Conservation (phyloP, 2,329 filamentous ascomycete genomes). For the Fusarium chuoi region DNA sequence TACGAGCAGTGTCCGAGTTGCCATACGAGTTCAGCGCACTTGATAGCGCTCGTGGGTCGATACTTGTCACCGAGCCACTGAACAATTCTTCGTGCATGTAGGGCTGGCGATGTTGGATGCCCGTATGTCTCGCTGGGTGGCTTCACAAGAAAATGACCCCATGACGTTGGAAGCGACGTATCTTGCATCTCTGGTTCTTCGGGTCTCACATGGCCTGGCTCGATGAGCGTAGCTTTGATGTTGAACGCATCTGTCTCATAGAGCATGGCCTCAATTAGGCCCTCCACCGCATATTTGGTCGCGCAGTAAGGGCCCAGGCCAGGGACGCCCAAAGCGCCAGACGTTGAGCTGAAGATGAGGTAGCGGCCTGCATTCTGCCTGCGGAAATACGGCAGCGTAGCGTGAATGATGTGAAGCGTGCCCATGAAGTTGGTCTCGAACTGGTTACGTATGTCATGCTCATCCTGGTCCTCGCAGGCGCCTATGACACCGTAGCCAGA, state of each 20-base stretch:
- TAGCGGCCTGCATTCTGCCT: constrained; percentile 81
- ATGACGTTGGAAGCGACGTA: constrained; percentile 74
- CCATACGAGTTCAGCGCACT: constrained; percentile 94
- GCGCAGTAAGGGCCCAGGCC: constrained; percentile 95
- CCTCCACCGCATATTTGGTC: constrained; percentile 96
- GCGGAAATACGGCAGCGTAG: constrained; percentile 88
- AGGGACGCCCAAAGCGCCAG: constrained; percentile 91
- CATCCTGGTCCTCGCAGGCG: constrained; percentile 95
- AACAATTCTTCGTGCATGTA: constrained; percentile 90
- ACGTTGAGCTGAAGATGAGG: constrained; percentile 93
- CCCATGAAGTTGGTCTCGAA: constrained; percentile 99
- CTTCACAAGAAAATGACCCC: constrained; percentile 93
- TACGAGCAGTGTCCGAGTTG: constrained; percentile 95
- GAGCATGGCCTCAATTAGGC: constrained; percentile 93
- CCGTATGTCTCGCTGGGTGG: constrained; percentile 84
- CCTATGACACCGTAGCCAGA: constrained; percentile 96
- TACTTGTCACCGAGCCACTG: constrained; percentile 95
- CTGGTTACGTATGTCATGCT: constrained; percentile 92
- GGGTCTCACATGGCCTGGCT: constrained; percentile 86
- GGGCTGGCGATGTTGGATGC: constrained; percentile 79
- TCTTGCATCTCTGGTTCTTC: constrained; percentile 75
- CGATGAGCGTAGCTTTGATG: constrained; percentile 92
- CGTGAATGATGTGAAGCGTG: constrained; percentile 90
- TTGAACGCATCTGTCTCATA: constrained; percentile 94
- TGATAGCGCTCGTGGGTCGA: constrained; percentile 85